phyloP scores from a whole-genome alignment of 306 rosid genomes.

The Hippophae rhamnoides region DNA sequence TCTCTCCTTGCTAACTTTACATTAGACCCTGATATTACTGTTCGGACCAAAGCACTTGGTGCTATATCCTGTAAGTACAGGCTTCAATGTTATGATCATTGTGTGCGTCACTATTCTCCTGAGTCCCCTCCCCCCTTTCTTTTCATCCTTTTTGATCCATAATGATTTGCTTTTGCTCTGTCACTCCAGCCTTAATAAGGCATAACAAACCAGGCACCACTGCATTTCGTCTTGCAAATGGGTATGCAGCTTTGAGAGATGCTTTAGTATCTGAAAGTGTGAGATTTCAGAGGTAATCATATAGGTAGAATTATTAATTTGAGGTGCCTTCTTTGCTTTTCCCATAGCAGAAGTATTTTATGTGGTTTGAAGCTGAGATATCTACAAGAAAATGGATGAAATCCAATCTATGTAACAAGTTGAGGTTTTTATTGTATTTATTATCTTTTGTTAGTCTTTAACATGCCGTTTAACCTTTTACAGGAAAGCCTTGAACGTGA shows the following conservation, averaged over 20 bases:
- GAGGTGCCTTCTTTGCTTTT: background rate
- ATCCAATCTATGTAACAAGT: too few relatives aligned
- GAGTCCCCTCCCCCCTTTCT: background rate
- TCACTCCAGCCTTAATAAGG: constrained; percentile 61
- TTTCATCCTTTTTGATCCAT: constrained; percentile 1
- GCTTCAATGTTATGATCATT: background rate
- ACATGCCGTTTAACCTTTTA: constrained; percentile 7
- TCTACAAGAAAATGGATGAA: too few relatives aligned
- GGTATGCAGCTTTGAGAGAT: constrained; percentile 73
- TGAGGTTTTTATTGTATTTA: too few relatives aligned
- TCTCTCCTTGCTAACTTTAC: constrained; percentile 61
- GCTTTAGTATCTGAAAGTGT: constrained; percentile 66
- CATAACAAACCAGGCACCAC: constrained; percentile 63
- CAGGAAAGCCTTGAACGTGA: constrained; percentile 93
- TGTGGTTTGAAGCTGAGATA: too few relatives aligned
- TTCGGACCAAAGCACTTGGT: constrained; percentile 71
- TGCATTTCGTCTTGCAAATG: constrained; percentile 87
- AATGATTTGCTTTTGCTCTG: constrained; percentile 10
- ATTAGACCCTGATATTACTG: constrained; percentile 72
- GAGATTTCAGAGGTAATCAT: constrained; percentile 79
- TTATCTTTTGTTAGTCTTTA: background rate
- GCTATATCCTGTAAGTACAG: constrained; percentile 74
- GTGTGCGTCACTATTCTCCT: too few relatives aligned
- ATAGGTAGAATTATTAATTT: background rate
- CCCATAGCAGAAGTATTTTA: background rate